A percentile compares a stretch with the other conserved stretches of the same genome.
phyloP scores from a whole-genome alignment of 2,329 filamentous ascomycete genomes.

The Diaporthe ilicicola region DNA sequence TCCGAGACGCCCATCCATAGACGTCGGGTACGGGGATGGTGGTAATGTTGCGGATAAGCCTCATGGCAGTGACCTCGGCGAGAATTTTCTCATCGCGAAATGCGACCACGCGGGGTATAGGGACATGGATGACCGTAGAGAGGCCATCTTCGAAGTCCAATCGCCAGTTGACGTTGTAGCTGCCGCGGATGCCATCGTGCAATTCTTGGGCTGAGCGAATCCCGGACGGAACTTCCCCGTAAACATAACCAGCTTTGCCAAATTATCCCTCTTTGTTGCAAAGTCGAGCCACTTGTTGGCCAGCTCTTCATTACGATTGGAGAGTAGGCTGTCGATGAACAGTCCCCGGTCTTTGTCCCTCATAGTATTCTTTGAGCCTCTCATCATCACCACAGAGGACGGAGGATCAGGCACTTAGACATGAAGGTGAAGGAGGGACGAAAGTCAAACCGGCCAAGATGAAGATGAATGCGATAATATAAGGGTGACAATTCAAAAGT shows the following conservation, averaged over 20 bases:
- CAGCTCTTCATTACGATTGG: background rate
- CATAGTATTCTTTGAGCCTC: background rate
- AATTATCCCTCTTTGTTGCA: background rate
- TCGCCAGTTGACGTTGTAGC: conserved; percentile 25
- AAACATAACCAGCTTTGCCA: conserved; percentile 9
- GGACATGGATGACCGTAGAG: conserved; percentile 16
- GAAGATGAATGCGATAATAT: no score
- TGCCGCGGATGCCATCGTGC: conserved; percentile 1
- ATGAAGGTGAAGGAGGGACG: background rate
- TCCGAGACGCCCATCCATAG: conserved; percentile 41
- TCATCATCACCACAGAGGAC: background rate
- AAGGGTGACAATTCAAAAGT: no score
- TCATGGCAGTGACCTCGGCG: conserved; percentile 47
- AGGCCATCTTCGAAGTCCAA: conserved; percentile 26
- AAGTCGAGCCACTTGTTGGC: background rate
- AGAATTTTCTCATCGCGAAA: conserved; percentile 47
- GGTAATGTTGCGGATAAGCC: conserved; percentile 43
- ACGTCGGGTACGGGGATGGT: conserved; percentile 46
- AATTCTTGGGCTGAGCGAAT: background rate
- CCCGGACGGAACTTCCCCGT: background rate
- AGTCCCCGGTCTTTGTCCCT: background rate
- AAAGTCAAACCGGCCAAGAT: background rate
- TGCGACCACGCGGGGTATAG: conserved; percentile 30
- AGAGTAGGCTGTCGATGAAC: background rate
- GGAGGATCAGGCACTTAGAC: no score